A percentile compares a stretch with the other conserved stretches of the same genome.
These are phyloP conservation scores for Aureobasidium zeae DNA, from an alignment of 2,329 filamentous ascomycete genomes.

Conservation along the genomic window DNA sequence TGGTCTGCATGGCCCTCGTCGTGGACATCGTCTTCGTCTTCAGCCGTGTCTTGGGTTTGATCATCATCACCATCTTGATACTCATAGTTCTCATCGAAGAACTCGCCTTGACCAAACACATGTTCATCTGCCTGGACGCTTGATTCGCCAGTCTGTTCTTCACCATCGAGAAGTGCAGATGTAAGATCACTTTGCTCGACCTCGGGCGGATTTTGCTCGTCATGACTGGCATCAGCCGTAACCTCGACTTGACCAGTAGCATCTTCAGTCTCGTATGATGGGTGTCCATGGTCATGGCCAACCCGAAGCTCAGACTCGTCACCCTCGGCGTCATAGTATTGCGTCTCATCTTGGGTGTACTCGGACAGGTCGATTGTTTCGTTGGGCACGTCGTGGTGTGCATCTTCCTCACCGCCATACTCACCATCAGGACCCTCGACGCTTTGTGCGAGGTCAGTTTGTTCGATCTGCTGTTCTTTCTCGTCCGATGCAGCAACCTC, in stretches of 20 bases:
- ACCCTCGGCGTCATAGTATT: slow-evolving; percentile 8
- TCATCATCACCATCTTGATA: background rate
- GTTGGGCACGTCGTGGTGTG: background rate
- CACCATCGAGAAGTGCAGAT: slow-evolving; percentile 5
- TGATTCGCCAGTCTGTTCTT: slow-evolving; percentile 1
- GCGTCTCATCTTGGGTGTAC: slow-evolving; percentile 5
- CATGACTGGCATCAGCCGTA: background rate
- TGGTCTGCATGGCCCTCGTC: background rate
- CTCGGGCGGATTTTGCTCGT: slow-evolving; percentile 5
- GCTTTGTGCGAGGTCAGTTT: background rate
- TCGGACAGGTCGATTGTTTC: slow-evolving; percentile 3
- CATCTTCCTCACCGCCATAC: background rate
- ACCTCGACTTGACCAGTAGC: background rate
- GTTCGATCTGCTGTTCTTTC: background rate
- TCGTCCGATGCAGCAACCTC: background rate
- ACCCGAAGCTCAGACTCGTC: background rate
- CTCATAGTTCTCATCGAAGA: slow-evolving; percentile 16
- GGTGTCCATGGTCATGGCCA: background rate
- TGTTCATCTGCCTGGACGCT: slow-evolving; percentile 16
- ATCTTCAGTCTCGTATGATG: background rate
- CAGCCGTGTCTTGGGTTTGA: slow-evolving; percentile 13
- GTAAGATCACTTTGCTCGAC: slow-evolving; percentile 5
- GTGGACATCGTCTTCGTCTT: slow-evolving; percentile 11
- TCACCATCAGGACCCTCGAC: slow-evolving; percentile 6
- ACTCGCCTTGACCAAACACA: slow-evolving; percentile 18